These are phyloP conservation scores for Saccharomycopsis synnaedendra DNA, from an alignment of 805 yeast species.

Conservation along the genomic window DNA sequence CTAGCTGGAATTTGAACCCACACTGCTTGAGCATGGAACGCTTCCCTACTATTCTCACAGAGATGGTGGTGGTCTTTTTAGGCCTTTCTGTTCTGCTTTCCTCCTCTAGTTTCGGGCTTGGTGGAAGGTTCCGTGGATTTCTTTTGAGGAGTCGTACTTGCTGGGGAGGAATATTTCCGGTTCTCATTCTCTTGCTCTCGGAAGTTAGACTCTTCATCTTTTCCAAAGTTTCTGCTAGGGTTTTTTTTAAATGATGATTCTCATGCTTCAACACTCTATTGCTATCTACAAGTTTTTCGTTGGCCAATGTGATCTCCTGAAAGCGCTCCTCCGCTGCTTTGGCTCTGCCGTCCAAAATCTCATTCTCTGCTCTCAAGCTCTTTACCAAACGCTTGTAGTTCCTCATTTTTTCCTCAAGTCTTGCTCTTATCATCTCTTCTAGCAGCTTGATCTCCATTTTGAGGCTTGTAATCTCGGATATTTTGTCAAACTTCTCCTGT, in stretches of 20 bases:
- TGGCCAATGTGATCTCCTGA: neutral
- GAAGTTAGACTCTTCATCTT: neutral
- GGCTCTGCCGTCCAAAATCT: neutral
- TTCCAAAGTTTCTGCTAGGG: constrained; percentile 2
- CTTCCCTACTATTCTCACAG: constrained; percentile 10
- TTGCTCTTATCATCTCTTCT: constrained; percentile 2
- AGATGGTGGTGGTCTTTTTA: neutral
- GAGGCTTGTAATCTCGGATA: constrained; percentile 10
- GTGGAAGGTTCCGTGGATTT: neutral
- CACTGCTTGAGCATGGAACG: constrained; percentile 13
- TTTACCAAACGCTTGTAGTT: constrained; percentile 5
- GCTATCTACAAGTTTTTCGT: neutral
- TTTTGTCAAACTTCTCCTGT: constrained; percentile 14
- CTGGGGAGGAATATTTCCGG: neutral
- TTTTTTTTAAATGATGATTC: constrained; percentile 4
- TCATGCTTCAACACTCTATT: constrained; percentile 3
- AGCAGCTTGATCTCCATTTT: constrained; percentile 6
- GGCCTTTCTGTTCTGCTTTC: neutral
- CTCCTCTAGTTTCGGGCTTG: no score
- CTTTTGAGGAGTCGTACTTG: neutral
- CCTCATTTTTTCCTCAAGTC: constrained; percentile 3
- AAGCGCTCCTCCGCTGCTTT: neutral
- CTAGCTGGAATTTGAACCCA: constrained; percentile 9
- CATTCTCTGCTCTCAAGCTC: constrained; percentile 8
- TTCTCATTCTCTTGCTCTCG: constrained; percentile 1